Evolutionary conservation across 2,329 filamentous ascomycete genomes (phyloP).

Genomic region (Thielaviopsis ethacetica): DNA sequence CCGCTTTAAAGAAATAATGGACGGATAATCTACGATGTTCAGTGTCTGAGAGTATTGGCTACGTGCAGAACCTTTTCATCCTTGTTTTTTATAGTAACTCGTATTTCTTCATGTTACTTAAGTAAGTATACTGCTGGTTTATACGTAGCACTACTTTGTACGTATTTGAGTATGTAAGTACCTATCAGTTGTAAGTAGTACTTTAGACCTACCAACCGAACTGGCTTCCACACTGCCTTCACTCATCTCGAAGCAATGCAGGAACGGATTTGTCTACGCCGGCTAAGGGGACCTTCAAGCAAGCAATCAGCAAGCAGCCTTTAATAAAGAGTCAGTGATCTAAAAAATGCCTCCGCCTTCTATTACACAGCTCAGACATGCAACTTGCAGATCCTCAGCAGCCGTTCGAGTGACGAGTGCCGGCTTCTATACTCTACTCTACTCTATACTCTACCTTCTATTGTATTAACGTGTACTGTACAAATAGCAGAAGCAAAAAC

Average conservation of each 20-base stretch:
- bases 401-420: not conserved
- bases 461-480: no score
- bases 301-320: not conserved
- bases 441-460: no score
- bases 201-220: no score
- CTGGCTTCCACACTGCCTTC: no score
- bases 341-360: not conserved
- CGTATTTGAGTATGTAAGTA: no score
- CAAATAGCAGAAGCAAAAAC: no score
- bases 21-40: not conserved
- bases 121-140: no score
- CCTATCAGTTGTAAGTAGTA: no score
- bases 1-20: not conserved
- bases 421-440: not conserved
- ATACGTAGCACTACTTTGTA: no score
- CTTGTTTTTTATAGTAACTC: not conserved
- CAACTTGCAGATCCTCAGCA: not conserved
- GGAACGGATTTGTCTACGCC: not conserved
- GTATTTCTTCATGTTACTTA: no score
- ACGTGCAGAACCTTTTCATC: not conserved
- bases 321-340: no score
- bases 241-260: not conserved
- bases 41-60: not conserved
- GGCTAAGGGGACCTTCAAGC: not conserved
- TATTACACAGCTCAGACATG: not conserved